Evolutionary conservation across 2,329 filamentous ascomycete genomes (phyloP), one percentile per base, ranked within the genome.

Genomic region (Sarocladiaceae sp.): DNA sequence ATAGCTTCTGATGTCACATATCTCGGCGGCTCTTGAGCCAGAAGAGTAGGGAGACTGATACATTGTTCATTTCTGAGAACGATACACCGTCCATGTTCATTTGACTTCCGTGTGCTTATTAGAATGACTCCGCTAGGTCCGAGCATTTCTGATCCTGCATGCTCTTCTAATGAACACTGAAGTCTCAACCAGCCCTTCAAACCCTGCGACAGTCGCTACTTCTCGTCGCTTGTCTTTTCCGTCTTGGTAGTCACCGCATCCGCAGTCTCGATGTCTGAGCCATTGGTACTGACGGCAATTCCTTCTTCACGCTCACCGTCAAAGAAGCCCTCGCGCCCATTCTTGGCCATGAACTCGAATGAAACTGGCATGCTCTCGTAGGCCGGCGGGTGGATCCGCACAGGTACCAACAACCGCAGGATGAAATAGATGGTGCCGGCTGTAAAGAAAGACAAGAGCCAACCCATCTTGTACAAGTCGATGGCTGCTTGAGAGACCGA

Each of bases 271-370:
- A 35, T 20, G 13, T 35, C 16, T 19, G 33, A 35, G 13, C 33
- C 21, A 19, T 19, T 12, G 10, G 33, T 20, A 15, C 19, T 35
- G 4, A 35, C 61, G 0, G 61, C 33, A 9, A 19, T 19, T 6
- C 11, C 33, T 10, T 15, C 66, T 2, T 80, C 57, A 3, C 76
- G 45, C 27, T 57, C 54, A 1, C 47, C 52, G n/a, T 55, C 53
- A 16, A 50, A 55, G 46, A 57, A 57, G 0, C 55, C 55, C 3
- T 56, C 53, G 0, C 53, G 50, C 0, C 54, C 53, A 10, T 55
- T 51, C 9, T 53, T 54, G 2, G 55, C 52, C 15, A 57, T 45
- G 52, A 48, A 56, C 40, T 57, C 54, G 43, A 41, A 50, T 20
- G 46, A 45, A 9, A 37, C 26, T 11, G 49, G 49, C 19, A 48